phyloP scores from a whole-genome alignment of 1,284 basidiomycete species.

The Ustilago trichophora region DNA sequence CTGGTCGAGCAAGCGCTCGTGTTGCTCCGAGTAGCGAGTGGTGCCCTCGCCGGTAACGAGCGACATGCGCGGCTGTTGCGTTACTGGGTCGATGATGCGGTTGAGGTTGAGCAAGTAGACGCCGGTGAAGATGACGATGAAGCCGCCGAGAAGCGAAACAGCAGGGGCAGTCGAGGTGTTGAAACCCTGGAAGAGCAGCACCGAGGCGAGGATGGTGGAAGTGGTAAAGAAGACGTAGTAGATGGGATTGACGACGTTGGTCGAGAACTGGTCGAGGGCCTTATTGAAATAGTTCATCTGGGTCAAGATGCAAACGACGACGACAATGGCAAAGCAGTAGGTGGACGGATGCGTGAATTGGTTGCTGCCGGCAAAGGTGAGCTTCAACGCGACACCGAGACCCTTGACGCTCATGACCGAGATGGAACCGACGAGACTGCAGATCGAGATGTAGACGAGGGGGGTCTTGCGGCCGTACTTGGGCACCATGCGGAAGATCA shows the following conservation, averaged over 20 bases:
- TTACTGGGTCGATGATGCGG: constrained; percentile 56
- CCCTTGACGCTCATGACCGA: constrained; percentile 96
- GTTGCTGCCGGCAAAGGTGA: constrained; percentile 92
- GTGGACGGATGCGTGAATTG: constrained; percentile 94
- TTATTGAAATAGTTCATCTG: constrained; percentile 99
- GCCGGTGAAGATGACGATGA: constrained; percentile 65
- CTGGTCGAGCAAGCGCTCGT: constrained; percentile 52
- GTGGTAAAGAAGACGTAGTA: constrained; percentile 99
- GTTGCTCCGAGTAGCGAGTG: constrained; percentile 49
- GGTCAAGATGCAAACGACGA: constrained; percentile 85
- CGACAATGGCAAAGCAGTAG: constrained; percentile 88
- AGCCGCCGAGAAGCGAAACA: constrained; percentile 63
- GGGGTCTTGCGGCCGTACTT: constrained; percentile 87
- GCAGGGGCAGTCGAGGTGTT: constrained; percentile 80
- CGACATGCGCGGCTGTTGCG: constrained; percentile 58
- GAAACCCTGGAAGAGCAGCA: constrained; percentile 96
- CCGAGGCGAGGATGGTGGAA: constrained; percentile 89
- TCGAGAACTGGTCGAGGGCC: constrained; percentile 94
- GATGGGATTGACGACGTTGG: constrained; percentile 97
- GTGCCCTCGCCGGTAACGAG: constrained; percentile 61
- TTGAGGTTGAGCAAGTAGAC: constrained; percentile 66
- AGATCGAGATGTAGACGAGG: constrained; percentile 91
- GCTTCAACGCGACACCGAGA: constrained; percentile 93
- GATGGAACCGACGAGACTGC: constrained; percentile 82
- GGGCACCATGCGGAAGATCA: constrained; percentile 87